A percentile compares a stretch with the other conserved stretches of the same genome.
Evolutionary conservation across 1,284 basidiomycete species (phyloP).

Genomic region (Rhodotorula sp.): DNA sequence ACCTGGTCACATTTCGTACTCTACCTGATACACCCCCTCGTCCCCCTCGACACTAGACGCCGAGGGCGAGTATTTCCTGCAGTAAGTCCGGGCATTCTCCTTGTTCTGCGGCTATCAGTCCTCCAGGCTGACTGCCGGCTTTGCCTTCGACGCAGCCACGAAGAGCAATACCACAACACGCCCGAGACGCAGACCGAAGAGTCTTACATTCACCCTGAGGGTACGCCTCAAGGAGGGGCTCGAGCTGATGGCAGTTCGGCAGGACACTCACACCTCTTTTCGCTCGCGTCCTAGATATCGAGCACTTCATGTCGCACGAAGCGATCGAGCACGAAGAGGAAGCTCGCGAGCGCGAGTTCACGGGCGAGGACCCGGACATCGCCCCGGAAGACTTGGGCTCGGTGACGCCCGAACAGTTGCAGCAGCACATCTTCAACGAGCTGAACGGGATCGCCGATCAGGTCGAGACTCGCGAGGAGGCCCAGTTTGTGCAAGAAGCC

Average conservation of each 20-base stretch:
- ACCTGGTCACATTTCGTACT: background rate
- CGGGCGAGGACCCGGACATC: conserved; percentile 51
- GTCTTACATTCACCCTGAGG: conserved; percentile 88
- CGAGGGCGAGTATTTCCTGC: conserved; percentile 54
- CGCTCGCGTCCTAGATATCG: conserved; percentile 48
- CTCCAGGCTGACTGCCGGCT: background rate
- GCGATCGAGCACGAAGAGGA: conserved; percentile 83
- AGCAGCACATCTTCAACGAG: conserved; percentile 35
- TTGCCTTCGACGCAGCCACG: conserved; percentile 80
- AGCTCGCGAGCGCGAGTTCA: conserved; percentile 49
- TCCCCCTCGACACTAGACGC: conserved; percentile 46
- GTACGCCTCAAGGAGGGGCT: conserved; percentile 52
- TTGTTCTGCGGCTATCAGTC: no score
- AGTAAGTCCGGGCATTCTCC: background rate
- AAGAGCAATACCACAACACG: conserved; percentile 89
- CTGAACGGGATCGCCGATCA: conserved; percentile 26
- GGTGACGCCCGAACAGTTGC: conserved; percentile 19
- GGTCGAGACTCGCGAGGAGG: conserved; percentile 26
- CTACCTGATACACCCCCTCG: background rate
- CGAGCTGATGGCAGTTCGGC: no score
- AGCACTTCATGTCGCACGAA: conserved; percentile 85
- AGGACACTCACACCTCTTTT: background rate
- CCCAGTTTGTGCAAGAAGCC: conserved; percentile 35
- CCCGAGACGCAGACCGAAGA: conserved; percentile 97
- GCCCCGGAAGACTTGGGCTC: conserved; percentile 4